Conservation (phyloP, 345 rosid genomes). For the Aurinia saxatilis region DNA sequence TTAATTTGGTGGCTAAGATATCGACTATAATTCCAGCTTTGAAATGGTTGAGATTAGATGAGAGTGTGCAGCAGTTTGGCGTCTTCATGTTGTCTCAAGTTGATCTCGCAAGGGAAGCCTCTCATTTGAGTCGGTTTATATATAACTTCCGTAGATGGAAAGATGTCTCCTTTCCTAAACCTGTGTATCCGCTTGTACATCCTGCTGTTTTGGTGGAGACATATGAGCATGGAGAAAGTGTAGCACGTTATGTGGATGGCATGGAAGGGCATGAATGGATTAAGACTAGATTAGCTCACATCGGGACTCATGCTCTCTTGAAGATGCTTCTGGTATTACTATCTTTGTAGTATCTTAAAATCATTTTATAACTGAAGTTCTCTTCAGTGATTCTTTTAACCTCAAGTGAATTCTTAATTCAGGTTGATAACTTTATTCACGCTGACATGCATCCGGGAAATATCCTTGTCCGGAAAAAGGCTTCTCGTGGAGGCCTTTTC, state of each 20-base stretch:
- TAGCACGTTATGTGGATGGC: slow-evolving; percentile 78
- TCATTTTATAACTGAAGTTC: slow-evolving; percentile 5
- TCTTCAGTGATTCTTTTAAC: background rate
- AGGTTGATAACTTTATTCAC: slow-evolving; percentile 98
- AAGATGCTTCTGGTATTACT: slow-evolving; percentile 89
- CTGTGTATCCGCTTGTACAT: slow-evolving; percentile 95
- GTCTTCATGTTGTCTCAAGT: slow-evolving; percentile 99
- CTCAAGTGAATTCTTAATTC: slow-evolving; percentile 20
- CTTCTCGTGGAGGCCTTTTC: slow-evolving; percentile 61
- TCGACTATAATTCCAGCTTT: slow-evolving; percentile 69
- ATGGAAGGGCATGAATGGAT: slow-evolving; percentile 66
- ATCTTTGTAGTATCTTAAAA: background rate
- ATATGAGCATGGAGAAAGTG: slow-evolving; percentile 93
- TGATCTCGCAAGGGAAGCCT: slow-evolving; percentile 99
- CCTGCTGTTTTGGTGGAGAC: slow-evolving; percentile 98
- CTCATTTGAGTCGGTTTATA: slow-evolving; percentile 86
- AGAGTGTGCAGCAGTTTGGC: slow-evolving; percentile 93
- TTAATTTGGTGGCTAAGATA: slow-evolving; percentile 66
- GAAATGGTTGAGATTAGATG: slow-evolving; percentile 93
- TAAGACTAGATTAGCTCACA: slow-evolving; percentile 85
- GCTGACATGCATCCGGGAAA: slow-evolving; percentile 99
- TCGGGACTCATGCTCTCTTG: slow-evolving; percentile 94
- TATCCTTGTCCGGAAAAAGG: slow-evolving; percentile 69
- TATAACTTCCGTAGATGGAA: slow-evolving; percentile 95
- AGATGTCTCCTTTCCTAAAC: slow-evolving; percentile 98